These are phyloP conservation scores for Tagetes erecta DNA, from an alignment of 129 eudicot genomes.

Conservation along the genomic window DNA sequence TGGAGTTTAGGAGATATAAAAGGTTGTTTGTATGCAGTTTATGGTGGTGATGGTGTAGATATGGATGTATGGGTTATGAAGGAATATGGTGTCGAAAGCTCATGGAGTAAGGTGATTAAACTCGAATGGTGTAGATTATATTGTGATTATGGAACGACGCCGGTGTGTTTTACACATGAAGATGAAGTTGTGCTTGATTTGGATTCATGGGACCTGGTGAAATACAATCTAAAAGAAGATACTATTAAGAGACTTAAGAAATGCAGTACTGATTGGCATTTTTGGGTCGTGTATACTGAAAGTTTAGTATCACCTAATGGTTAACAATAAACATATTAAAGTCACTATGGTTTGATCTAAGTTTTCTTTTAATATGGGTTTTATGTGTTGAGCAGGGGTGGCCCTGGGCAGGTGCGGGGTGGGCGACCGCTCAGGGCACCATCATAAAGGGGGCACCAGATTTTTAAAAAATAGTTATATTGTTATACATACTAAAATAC, in stretches of 20 bases:
- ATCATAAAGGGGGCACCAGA: too few species aligned
- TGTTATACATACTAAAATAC: too few species aligned
- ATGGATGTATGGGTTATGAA: conserved; percentile 34
- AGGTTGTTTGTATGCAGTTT: conserved; percentile 26
- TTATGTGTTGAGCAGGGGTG: too few species aligned
- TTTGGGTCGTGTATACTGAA: conserved; percentile 22
- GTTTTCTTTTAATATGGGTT: too few species aligned
- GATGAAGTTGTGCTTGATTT: conserved; percentile 13
- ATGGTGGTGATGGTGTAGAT: conserved; percentile 12
- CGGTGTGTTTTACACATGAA: conserved; percentile 22
- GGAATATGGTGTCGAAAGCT: conserved; percentile 25
- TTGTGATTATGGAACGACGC: neutral
- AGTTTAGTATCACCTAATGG: conserved; percentile 24
- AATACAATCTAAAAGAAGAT: conserved; percentile 4
- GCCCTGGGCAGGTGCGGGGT: too few species aligned
- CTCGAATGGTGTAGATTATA: neutral
- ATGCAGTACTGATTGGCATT: conserved; percentile 7
- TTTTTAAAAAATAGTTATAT: too few species aligned
- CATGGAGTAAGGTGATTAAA: conserved; percentile 28
- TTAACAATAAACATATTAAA: too few species aligned
- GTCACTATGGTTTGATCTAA: too few species aligned
- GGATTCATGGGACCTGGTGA: conserved; percentile 3
- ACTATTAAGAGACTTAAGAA: conserved; percentile 13
- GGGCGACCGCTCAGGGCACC: too few species aligned
- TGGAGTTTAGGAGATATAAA: conserved; percentile 18